Base-by-base conservation (phyloP, 495 filamentous ascomycete species). In the Podospora bellae-mahoneyi region DNA sequence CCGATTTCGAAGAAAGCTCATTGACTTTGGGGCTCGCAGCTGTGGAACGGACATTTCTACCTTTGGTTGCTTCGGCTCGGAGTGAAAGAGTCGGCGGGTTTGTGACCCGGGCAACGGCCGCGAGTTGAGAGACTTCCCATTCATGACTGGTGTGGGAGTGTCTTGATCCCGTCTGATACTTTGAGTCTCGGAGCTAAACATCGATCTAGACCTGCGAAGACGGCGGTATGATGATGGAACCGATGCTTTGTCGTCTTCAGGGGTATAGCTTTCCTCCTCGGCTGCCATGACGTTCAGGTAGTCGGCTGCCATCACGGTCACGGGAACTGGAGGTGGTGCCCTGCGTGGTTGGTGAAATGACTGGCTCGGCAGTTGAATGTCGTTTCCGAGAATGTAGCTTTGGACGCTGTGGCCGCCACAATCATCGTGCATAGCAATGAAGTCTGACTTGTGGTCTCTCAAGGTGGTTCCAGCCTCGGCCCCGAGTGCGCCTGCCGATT, bases 141-240 rank as follows among this genome's bases (percentile, higher is more conserved):
- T 26, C 44, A 57, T n/a, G 13, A 64, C 64, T 4, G 57, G 63
- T 18, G n/a, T 10, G 7, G 67, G 55, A n/a, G 62, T 60, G 2
- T 69, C 69, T 1, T 71, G 68, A 30, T 64, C 66, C 18, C 32
- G 62, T 20, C 66, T 66, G 23, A 64, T 64, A 2, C 68, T 74
- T 5, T 78, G 74, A 44, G 81, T 76, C 44, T 82, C 84, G 55
- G 82, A 79, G 15, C 85, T 82, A 70, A 91, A 88, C 86, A 92
- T 86, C 0, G 91, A 93, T 72, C 84, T 89, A 16, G 92, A 85
- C 73, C 88, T 91, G 62, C 88, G 88, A 62, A 94, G 79, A 62
- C 84, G 88, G n/a, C 88, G 85, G 69, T 89, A 93, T 1, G 91
- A 93, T 2, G 91, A 93, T 20, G 90, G 89, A 18, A 82, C 81